These are phyloP conservation scores for Solanum pinnatisectum DNA, from an alignment of 257 asterid species.

Conservation along the genomic window DNA sequence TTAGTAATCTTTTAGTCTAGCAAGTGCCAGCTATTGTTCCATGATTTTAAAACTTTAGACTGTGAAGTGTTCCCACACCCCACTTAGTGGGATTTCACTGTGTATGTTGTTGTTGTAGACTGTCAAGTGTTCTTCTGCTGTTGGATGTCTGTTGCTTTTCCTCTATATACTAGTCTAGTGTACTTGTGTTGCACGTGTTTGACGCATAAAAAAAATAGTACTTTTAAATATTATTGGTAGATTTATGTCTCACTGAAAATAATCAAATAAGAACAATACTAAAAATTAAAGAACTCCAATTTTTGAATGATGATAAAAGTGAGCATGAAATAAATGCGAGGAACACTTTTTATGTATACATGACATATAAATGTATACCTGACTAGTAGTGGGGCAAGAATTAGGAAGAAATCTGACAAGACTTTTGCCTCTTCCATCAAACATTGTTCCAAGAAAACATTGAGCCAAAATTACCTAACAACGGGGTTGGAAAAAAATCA, in stretches of 20 bases:
- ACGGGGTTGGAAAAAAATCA: neutral
- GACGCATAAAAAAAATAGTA: neutral
- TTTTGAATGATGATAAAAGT: neutral
- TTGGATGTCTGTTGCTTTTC: neutral
- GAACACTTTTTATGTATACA: neutral
- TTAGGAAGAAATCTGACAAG: neutral
- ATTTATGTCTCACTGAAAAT: neutral
- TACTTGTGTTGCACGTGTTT: neutral
- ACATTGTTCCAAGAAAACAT: neutral
- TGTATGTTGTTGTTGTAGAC: neutral
- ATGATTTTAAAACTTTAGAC: neutral
- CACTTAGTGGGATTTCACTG: neutral
- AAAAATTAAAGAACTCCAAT: neutral
- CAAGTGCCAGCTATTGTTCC: neutral
- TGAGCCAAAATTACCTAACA: neutral
- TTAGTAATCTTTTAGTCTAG: slow-evolving; percentile 16
- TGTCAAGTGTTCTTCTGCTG: neutral
- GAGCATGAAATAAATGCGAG: neutral
- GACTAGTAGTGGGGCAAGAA: neutral
- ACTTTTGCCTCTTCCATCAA: neutral
- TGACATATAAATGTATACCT: neutral
- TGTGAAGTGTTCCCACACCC: neutral
- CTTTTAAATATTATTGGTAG: neutral
- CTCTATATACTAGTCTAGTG: neutral
- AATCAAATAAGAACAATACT: neutral